These are phyloP conservation scores for Pyronema omphalodes DNA, from an alignment of 495 filamentous ascomycete species.

Conservation along the genomic window DNA sequence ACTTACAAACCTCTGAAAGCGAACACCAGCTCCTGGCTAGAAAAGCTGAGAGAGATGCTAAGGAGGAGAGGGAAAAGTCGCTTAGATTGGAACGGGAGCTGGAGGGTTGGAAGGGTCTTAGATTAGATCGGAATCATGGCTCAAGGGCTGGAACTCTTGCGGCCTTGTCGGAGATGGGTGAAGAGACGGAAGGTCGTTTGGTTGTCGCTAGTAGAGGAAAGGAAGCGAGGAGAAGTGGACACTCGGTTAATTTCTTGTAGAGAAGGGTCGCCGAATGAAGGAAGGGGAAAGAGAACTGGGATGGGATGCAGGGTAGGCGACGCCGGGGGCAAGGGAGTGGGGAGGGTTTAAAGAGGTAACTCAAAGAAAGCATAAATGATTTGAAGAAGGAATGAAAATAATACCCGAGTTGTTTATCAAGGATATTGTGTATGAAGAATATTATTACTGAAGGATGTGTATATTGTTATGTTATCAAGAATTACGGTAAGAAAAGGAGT, in stretches of 20 bases:
- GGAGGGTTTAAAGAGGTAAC: too few species aligned
- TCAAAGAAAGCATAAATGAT: too few species aligned
- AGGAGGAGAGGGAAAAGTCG: conserved; percentile 72
- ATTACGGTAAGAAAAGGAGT: too few species aligned
- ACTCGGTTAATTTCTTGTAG: conserved; percentile 23
- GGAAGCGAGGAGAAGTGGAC: conserved; percentile 16
- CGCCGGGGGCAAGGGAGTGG: too few species aligned
- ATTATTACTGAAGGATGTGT: too few species aligned
- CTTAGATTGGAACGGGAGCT: conserved; percentile 74
- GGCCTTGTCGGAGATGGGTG: conserved; percentile 19
- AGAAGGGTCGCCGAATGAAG: too few species aligned
- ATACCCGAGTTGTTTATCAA: too few species aligned
- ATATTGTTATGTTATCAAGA: too few species aligned
- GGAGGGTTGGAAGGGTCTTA: conserved; percentile 62
- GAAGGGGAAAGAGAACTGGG: too few species aligned
- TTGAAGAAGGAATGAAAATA: too few species aligned
- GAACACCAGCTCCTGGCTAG: conserved; percentile 60
- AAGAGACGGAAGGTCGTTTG: neutral
- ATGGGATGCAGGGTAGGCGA: too few species aligned
- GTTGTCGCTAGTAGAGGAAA: neutral
- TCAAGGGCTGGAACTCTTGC: conserved; percentile 18
- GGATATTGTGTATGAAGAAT: too few species aligned
- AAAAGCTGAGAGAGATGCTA: conserved; percentile 71
- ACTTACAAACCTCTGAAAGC: conserved; percentile 71
- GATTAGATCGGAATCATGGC: conserved; percentile 36